phyloP scores from a whole-genome alignment of 768 basidiomycete genomes.

The Clitopilus hobsonii region DNA sequence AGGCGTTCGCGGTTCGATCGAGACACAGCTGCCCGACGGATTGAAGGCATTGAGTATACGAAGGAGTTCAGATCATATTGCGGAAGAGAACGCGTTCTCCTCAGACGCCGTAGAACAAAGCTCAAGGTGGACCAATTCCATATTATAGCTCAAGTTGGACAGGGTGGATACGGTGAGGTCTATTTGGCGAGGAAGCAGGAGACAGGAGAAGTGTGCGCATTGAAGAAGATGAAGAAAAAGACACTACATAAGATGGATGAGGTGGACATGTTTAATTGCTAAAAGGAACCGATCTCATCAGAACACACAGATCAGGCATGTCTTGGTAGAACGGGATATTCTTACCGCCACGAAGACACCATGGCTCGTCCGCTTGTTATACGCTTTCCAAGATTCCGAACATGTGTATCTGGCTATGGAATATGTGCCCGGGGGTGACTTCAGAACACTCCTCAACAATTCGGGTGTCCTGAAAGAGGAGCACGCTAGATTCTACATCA shows the following conservation, averaged over 20 bases:
- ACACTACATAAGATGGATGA: conserved; percentile 99
- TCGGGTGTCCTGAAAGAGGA: conserved; percentile 97
- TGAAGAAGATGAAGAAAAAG: conserved; percentile 96
- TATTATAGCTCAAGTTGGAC: conserved; percentile 97
- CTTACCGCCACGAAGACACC: conserved; percentile 95
- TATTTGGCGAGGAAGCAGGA: conserved; percentile 94
- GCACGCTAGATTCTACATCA: conserved; percentile 94
- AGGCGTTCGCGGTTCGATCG: conserved; percentile 78
- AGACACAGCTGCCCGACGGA: conserved; percentile 68
- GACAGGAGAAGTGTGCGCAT: conserved; percentile 91
- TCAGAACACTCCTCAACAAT: conserved; percentile 95
- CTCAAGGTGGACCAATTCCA: conserved; percentile 93
- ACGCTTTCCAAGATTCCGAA: conserved; percentile 93
- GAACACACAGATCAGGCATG: conserved; percentile 80
- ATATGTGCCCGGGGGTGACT: conserved; percentile 98
- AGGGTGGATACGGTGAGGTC: conserved; percentile 98
- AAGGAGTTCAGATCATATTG: conserved; percentile 92
- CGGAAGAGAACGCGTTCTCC: conserved; percentile 87
- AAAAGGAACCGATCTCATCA: not conserved
- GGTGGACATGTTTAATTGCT: conserved; percentile 35
- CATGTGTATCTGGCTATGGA: conserved; percentile 98
- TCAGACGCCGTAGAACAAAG: conserved; percentile 92
- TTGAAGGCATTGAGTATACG: conserved; percentile 50
- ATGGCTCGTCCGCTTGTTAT: conserved; percentile 91
- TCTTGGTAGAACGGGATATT: conserved; percentile 96